phyloP scores from a whole-genome alignment of 2,329 filamentous ascomycete genomes.

The Colletotrichum lupini region DNA sequence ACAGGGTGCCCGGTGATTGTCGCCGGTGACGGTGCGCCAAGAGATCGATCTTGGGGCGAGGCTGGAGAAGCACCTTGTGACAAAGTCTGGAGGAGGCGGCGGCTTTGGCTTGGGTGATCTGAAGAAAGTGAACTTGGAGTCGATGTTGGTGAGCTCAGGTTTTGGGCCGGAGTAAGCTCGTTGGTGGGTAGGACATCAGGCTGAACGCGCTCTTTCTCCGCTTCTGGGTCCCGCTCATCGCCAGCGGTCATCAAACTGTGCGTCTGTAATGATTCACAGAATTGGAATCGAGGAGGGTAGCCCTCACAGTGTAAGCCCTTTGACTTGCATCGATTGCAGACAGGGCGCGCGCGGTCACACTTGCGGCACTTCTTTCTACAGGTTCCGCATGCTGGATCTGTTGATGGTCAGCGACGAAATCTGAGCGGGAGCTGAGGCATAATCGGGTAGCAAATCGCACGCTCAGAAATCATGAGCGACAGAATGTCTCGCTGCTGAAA shows the following conservation, averaged over 20 bases:
- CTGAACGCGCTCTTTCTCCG: not conserved
- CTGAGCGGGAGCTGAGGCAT: not conserved
- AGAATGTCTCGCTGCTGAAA: not conserved
- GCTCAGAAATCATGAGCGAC: not conserved
- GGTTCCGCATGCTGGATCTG: conserved; percentile 45
- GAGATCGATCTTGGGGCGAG: not conserved
- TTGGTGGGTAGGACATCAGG: not conserved
- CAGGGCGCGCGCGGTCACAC: conserved; percentile 43
- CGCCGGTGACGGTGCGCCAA: conserved; percentile 8
- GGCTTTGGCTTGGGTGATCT: not conserved
- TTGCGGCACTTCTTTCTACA: conserved; percentile 47
- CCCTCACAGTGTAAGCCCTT: conserved; percentile 46
- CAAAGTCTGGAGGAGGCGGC: not conserved
- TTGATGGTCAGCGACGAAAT: not conserved
- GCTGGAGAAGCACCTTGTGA: not conserved
- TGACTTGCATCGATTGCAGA: conserved; percentile 42
- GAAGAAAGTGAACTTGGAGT: not conserved
- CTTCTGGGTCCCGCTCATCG: not conserved
- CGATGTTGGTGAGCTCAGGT: not conserved
- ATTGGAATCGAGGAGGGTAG: conserved; percentile 44
- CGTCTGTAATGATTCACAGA: conserved; percentile 38
- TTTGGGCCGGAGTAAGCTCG: not conserved
- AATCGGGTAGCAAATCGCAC: not conserved
- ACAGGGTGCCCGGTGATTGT: not conserved
- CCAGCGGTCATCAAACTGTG: conserved; percentile 35